Base-by-base conservation (phyloP, 257 asterid genomes). In the Cordia subcordata region DNA sequence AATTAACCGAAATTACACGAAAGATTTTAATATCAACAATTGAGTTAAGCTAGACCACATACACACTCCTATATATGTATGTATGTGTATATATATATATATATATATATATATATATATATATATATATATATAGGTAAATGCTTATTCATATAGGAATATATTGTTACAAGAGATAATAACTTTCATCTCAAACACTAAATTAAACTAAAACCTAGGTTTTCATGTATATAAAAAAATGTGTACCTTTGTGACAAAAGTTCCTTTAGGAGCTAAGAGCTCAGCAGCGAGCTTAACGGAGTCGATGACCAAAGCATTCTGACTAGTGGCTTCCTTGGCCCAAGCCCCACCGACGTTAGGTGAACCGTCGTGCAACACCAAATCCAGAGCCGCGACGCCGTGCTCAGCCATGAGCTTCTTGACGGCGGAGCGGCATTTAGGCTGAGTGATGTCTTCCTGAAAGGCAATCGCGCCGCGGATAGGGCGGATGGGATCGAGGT, bases 281-380 rank as follows among this genome's bases (percentile, higher is more conserved):
- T 85, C 92, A 1, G 85, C 61, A 5, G 95, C 97, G 16, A 93
- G 87, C 86, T 89, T 89, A 62, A 93, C 84, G 6, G 97, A 85
- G 57, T 93, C 99, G 44, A 93, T 77, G 64, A 93, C 97, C 78
- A 93, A 55, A 15, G 96, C 84, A 60, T 83, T 89, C 88, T 93
- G 96, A 74, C 80, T 78, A 9, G 90, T 83, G 10, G 99, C 99
- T 66, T 93, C 97, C 75, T 68, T 82, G 10, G 96, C 82, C 99
- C 97, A 89, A 51, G 99, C 96, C 0, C 99, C 99, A 18, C 99
- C 99, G 0, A 93, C 90, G 49, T 89, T 89, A 4, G 96, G 96
- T 11, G 94, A 86, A 1, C 99, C 99, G 42, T 93, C 99, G 37
- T 89, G 99, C 67, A 89, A 61, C 49, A 93, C 80, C 70, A 93